A percentile compares a stretch with the other conserved stretches of the same genome.
These are phyloP conservation scores for Tylopilus sp. DNA, from an alignment of 768 basidiomycete species.

Conservation along the genomic window DNA sequence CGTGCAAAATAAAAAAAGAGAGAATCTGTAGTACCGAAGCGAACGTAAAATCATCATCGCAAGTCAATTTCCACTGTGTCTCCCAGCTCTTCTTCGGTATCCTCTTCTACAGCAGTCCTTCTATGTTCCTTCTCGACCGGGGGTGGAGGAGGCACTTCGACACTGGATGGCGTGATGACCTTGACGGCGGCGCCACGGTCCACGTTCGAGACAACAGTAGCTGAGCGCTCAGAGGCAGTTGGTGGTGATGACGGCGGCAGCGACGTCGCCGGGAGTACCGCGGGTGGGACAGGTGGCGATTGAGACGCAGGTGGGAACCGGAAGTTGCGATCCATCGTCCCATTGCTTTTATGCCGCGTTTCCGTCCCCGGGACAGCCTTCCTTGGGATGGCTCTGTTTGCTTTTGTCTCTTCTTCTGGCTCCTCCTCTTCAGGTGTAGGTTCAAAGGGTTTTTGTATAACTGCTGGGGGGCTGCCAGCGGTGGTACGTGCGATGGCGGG, in stretches of 20 bases:
- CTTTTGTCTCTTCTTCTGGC: slow-evolving; percentile 33
- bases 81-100: slow-evolving; percentile 71
- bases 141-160: slow-evolving; percentile 78
- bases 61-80: slow-evolving; percentile 73
- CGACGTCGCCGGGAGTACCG: slow-evolving; percentile 25
- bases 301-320: slow-evolving; percentile 52
- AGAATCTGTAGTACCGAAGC: neutral
- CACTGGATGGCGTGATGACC: slow-evolving; percentile 56
- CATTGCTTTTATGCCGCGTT: slow-evolving; percentile 46
- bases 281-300: slow-evolving; percentile 11
- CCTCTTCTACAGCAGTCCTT: slow-evolving; percentile 44
- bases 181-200: slow-evolving; percentile 17
- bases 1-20: too few species aligned
- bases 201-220: neutral
- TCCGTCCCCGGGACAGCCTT: slow-evolving; percentile 11
- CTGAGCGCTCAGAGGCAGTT: slow-evolving; percentile 16
- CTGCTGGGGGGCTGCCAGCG: slow-evolving; percentile 35
- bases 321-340: slow-evolving; percentile 78
- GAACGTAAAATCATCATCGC: slow-evolving; percentile 33
- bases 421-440: slow-evolving; percentile 49
- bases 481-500: slow-evolving; percentile 40
- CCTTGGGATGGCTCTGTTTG: slow-evolving; percentile 26
- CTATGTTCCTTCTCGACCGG: slow-evolving; percentile 69
- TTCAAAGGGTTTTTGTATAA: slow-evolving; percentile 39
- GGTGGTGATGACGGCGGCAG: slow-evolving; percentile 28